Conservation (phyloP, 2,329 filamentous ascomycete genomes). For the Clonostachys rosea region DNA sequence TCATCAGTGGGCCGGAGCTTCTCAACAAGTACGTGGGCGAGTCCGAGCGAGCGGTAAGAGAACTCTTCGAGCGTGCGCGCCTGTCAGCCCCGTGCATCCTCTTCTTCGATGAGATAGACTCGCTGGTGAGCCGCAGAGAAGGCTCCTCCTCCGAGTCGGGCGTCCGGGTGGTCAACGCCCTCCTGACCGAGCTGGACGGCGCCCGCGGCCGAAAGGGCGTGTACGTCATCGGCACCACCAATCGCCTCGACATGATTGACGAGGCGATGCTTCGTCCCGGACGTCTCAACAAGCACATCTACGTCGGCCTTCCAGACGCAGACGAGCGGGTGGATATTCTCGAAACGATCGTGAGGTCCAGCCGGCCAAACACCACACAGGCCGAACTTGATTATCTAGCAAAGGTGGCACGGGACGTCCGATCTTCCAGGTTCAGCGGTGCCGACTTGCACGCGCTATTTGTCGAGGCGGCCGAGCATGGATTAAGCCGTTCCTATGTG, state of each 20-base stretch:
- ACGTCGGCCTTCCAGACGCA: conserved; percentile 78
- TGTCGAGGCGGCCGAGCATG: conserved; percentile 44
- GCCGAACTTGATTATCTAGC: conserved; percentile 51
- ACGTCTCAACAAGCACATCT: conserved; percentile 81
- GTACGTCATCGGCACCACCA: conserved; percentile 92
- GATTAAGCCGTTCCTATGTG: conserved; percentile 24
- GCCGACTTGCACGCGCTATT: conserved; percentile 50
- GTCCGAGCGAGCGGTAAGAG: conserved; percentile 86
- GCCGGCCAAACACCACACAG: conserved; percentile 24
- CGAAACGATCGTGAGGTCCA: conserved; percentile 54
- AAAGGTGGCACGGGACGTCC: conserved; percentile 57
- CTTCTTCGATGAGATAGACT: conserved; percentile 97
- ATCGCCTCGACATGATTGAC: conserved; percentile 94
- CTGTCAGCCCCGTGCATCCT: conserved; percentile 88
- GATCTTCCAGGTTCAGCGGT: conserved; percentile 74
- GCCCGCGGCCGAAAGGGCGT: conserved; percentile 76
- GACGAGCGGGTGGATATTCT: conserved; percentile 84
- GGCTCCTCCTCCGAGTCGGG: conserved; percentile 76
- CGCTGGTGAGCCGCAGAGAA: conserved; percentile 80
- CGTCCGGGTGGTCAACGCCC: conserved; percentile 86
- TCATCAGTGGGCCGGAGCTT: conserved; percentile 92
- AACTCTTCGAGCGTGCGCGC: conserved; percentile 85
- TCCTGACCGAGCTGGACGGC: conserved; percentile 92
- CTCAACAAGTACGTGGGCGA: conserved; percentile 98
- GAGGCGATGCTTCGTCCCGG: conserved; percentile 91